Evolutionary conservation across 805 yeast species (phyloP).

Genomic region (Kazachstania viticola): DNA sequence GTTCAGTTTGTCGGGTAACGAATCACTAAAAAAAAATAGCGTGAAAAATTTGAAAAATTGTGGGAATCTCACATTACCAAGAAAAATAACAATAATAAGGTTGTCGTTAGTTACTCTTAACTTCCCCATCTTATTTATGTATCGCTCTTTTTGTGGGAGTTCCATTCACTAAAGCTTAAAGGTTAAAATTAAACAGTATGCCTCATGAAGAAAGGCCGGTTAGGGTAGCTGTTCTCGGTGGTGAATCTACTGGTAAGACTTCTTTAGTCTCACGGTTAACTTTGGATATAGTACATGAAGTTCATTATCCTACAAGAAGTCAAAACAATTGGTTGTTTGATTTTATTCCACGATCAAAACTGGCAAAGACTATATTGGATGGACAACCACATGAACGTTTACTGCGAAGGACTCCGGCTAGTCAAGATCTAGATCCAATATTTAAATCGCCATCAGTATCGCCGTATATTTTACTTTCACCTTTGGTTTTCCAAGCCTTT

Average conservation of each 20-base stretch:
- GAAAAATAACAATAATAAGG: too few species aligned
- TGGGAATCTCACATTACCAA: too few species aligned
- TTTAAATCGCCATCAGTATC: constrained; percentile 24
- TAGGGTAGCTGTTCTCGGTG: constrained; percentile 52
- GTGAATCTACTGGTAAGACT: constrained; percentile 48
- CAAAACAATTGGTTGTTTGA: constrained; percentile 49
- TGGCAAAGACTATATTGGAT: constrained; percentile 36
- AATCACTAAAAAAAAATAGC: too few species aligned
- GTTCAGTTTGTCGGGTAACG: too few species aligned
- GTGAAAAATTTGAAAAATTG: too few species aligned
- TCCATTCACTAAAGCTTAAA: too few species aligned
- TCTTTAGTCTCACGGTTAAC: constrained; percentile 40
- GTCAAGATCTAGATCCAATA: constrained; percentile 19
- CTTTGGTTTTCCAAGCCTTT: constrained; percentile 29
- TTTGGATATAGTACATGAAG: constrained; percentile 44
- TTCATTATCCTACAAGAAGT: constrained; percentile 62
- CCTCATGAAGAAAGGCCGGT: constrained; percentile 34
- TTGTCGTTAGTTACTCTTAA: too few species aligned
- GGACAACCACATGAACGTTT: constrained; percentile 34
- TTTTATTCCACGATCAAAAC: constrained; percentile 33
- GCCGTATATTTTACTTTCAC: constrained; percentile 26
- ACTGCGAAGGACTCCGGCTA: constrained; percentile 24
- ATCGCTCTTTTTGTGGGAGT: too few species aligned
- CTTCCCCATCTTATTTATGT: too few species aligned
- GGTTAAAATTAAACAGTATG: too few species aligned